phyloP scores from a whole-genome alignment of 257 asterid genomes.

The Fraxinus anomala region DNA sequence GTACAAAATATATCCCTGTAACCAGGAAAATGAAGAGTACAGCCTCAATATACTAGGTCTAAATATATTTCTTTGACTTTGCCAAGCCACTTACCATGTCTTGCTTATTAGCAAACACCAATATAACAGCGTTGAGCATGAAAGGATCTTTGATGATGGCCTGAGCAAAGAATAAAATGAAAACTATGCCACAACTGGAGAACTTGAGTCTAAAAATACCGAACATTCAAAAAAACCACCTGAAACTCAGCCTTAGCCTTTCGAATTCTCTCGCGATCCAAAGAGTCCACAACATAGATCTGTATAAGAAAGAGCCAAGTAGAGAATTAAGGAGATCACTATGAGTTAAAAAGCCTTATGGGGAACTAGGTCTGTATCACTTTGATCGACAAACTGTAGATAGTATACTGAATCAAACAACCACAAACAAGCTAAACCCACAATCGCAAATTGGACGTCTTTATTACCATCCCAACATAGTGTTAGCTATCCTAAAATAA shows the following conservation, averaged over 20 bases:
- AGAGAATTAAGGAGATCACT: constrained; percentile 15
- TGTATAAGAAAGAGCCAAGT: constrained; percentile 32
- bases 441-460: constrained; percentile 1
- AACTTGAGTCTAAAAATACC: constrained; percentile 28
- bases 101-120: constrained; percentile 96
- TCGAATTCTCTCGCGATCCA: constrained; percentile 87
- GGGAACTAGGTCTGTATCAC: constrained; percentile 14
- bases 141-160: constrained; percentile 88
- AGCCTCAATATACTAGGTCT: background rate
- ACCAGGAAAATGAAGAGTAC: background rate
- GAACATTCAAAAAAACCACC: constrained; percentile 47
- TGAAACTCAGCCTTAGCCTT: constrained; percentile 88
- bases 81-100: constrained; percentile 69
- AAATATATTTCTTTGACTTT: background rate
- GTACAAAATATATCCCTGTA: background rate
- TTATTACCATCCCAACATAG: background rate
- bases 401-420: constrained; percentile 15
- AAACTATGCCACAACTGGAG: constrained; percentile 25
- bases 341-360: constrained; percentile 11
- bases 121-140: constrained; percentile 91
- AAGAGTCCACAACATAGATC: constrained; percentile 96
- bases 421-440: constrained; percentile 10
- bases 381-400: constrained; percentile 22
- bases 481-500: background rate
- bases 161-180: constrained; percentile 46